Percentiles rank a stretch among this genome's conserved stretches.
phyloP scores from a whole-genome alignment of 2,329 filamentous ascomycete species.

The Sarocladiaceae sp. region DNA sequence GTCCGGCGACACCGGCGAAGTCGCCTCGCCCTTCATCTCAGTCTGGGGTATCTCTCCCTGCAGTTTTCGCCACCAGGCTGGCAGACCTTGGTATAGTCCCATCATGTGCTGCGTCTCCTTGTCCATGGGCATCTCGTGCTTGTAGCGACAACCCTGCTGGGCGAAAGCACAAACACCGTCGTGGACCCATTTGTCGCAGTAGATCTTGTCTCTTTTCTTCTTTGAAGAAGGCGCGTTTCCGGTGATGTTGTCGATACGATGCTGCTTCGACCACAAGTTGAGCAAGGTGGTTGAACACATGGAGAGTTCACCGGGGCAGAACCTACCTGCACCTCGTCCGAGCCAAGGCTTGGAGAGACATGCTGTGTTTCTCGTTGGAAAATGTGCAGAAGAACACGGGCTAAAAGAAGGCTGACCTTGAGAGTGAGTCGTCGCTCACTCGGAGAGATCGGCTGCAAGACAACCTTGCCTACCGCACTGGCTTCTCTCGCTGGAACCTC shows the following conservation, averaged over 20 bases:
- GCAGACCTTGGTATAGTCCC: slow-evolving; percentile 65
- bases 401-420: slow-evolving; percentile 30
- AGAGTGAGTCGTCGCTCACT: slow-evolving; percentile 28
- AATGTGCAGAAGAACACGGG: not conserved
- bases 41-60: slow-evolving; percentile 35
- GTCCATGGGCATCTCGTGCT: slow-evolving; percentile 83
- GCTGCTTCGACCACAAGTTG: slow-evolving; percentile 15
- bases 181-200: slow-evolving; percentile 87
- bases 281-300: not conserved
- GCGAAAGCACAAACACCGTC: slow-evolving; percentile 80
- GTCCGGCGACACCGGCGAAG: too few species aligned
- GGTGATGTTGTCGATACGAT: slow-evolving; percentile 29
- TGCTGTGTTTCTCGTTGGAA: not conserved
- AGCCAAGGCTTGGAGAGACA: not conserved
- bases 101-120: slow-evolving; percentile 60
- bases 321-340: slow-evolving; percentile 29
- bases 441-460: slow-evolving; percentile 33
- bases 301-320: slow-evolving; percentile 5
- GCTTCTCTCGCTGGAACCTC: slow-evolving; percentile 39
- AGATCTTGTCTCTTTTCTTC: slow-evolving; percentile 59
- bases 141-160: slow-evolving; percentile 83
- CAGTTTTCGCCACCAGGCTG: slow-evolving; percentile 55
- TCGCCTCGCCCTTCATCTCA: not conserved
- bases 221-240: slow-evolving; percentile 4
- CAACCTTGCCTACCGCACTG: slow-evolving; percentile 35